phyloP scores from a whole-genome alignment of 768 basidiomycete species.

The Leccinum broughii region DNA sequence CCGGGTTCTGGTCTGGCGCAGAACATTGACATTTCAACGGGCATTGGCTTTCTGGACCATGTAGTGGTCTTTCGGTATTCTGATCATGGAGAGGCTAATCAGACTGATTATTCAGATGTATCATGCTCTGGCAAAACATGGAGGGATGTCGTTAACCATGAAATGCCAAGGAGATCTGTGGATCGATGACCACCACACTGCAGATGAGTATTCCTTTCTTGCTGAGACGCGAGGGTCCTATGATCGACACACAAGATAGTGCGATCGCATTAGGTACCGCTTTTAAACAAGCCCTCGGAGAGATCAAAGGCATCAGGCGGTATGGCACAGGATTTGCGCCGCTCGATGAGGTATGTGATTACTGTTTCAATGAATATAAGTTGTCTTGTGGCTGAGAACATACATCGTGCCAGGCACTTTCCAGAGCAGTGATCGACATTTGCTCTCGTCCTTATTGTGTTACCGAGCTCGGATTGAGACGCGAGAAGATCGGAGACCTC shows the following conservation, averaged over 20 bases:
- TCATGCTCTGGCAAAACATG: constrained; percentile 94
- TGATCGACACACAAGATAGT: constrained; percentile 65
- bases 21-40: constrained; percentile 83
- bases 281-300: constrained; percentile 94
- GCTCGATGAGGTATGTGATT: constrained; percentile 79
- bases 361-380: neutral
- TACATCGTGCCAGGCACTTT: constrained; percentile 69
- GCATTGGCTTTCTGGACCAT: constrained; percentile 99
- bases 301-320: constrained; percentile 89
- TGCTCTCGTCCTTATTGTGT: constrained; percentile 97
- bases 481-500: constrained; percentile 92
- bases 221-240: constrained; percentile 19
- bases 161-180: constrained; percentile 93
- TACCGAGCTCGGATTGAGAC: constrained; percentile 81
- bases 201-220: constrained; percentile 71
- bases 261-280: constrained; percentile 86
- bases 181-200: constrained; percentile 99
- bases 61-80: constrained; percentile 42
- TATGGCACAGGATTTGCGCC: constrained; percentile 98
- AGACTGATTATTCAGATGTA: constrained; percentile 72
- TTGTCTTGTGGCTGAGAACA: constrained; percentile 2
- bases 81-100: neutral
- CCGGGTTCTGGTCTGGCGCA: constrained; percentile 65
- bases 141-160: constrained; percentile 88
- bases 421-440: constrained; percentile 96